Evolutionary conservation across 495 filamentous ascomycete species (phyloP).

Genomic region (Achaetomiella virescens): DNA sequence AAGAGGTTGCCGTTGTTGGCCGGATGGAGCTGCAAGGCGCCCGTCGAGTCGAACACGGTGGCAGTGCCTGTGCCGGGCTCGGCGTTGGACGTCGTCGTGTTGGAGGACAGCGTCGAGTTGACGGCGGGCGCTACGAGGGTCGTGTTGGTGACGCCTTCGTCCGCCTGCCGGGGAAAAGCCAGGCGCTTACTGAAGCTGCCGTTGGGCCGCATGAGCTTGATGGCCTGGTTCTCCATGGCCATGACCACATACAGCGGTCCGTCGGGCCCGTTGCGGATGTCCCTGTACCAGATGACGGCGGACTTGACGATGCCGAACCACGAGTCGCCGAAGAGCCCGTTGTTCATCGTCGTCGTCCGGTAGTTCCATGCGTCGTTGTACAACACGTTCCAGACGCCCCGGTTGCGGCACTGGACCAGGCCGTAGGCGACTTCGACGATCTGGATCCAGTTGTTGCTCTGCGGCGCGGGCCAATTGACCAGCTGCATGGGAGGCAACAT

Average conservation of each 20-base stretch:
- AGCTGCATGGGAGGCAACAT: neutral
- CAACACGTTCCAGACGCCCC: neutral
- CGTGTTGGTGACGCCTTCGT: too few relatives aligned
- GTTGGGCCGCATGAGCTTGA: neutral
- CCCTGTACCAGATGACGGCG: slow-evolving; percentile 5
- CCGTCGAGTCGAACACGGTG: slow-evolving; percentile 1
- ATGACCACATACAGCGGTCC: neutral
- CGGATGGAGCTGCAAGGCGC: slow-evolving; percentile 4
- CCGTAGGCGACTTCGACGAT: slow-evolving; percentile 9
- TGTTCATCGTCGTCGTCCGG: neutral
- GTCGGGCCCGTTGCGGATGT: neutral
- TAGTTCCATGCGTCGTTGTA: neutral
- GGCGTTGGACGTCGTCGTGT: neutral
- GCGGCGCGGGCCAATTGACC: neutral
- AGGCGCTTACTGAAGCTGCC: neutral
- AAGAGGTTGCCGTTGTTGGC: slow-evolving; percentile 15
- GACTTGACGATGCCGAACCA: neutral
- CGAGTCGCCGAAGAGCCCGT: neutral
- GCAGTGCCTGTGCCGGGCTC: neutral
- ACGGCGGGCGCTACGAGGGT: too few relatives aligned
- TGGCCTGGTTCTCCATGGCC: neutral
- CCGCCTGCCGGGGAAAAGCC: neutral
- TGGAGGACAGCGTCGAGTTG: neutral
- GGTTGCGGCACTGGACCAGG: neutral
- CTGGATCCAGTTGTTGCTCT: neutral